Conservation (phyloP, 148 eudicot genomes). For the Talinum fruticosum region DNA sequence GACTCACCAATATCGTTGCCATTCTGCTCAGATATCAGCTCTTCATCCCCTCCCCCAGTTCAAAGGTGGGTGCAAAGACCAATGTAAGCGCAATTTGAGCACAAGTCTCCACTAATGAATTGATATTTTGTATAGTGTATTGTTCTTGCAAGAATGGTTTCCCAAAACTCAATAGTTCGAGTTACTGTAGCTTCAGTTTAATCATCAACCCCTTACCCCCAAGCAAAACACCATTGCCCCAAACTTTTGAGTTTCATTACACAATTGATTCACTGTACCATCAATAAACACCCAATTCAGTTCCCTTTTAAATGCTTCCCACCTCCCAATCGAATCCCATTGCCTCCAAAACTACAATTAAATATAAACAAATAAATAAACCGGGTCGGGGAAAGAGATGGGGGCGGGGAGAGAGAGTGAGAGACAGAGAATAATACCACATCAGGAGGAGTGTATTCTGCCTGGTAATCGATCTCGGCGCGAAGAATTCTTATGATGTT, state of each 20-base stretch:
- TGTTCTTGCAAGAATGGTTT: neutral
- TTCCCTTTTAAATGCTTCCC: neutral
- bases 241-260: neutral
- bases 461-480: constrained; percentile 38
- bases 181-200: neutral
- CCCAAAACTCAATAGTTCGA: neutral
- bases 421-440: constrained; percentile 15
- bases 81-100: neutral
- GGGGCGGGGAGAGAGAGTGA: neutral
- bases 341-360: neutral
- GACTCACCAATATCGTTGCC: neutral
- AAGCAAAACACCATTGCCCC: neutral
- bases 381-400: neutral
- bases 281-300: neutral
- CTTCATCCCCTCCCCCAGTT: neutral
- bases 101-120: neutral
- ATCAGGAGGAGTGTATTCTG: constrained; percentile 39
- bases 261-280: neutral
- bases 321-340: neutral
- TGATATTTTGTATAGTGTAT: too few relatives aligned
- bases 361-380: neutral
- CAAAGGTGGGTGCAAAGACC: neutral
- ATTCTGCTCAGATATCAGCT: neutral
- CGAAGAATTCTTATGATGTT: constrained; percentile 44
- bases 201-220: neutral